Evolutionary conservation across 2,329 filamentous ascomycete species (phyloP).

Genomic region (Pseudopithomyces chartarum): DNA sequence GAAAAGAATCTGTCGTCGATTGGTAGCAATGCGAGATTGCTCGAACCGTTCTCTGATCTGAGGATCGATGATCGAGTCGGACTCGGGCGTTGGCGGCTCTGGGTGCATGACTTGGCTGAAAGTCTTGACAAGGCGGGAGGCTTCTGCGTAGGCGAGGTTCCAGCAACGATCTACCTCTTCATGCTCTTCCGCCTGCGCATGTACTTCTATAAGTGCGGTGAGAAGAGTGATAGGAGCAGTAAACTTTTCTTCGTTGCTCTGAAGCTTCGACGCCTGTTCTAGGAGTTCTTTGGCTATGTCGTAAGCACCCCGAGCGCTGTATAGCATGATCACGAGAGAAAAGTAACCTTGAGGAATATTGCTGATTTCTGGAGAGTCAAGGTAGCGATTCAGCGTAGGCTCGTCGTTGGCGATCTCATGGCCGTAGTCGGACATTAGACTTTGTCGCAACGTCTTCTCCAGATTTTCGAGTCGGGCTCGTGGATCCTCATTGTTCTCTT

Average conservation of each 20-base stretch:
- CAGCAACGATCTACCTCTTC: slow-evolving; percentile 69
- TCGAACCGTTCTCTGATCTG: slow-evolving; percentile 21
- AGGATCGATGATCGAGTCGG: slow-evolving; percentile 30
- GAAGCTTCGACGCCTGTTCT: slow-evolving; percentile 17
- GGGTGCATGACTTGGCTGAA: slow-evolving; percentile 40
- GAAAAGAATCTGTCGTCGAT: slow-evolving; percentile 56
- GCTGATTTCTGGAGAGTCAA: slow-evolving; percentile 40
- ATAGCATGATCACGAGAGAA: slow-evolving; percentile 61
- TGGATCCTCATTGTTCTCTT: slow-evolving; percentile 16
- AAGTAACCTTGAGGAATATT: slow-evolving; percentile 58
- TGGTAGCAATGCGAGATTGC: slow-evolving; percentile 29
- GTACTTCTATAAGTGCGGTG: slow-evolving; percentile 68
- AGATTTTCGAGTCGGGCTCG: slow-evolving; percentile 27
- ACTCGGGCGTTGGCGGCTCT: slow-evolving; percentile 22
- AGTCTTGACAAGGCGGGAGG: slow-evolving; percentile 48
- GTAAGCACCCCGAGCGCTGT: slow-evolving; percentile 54
- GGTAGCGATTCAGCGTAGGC: slow-evolving; percentile 26
- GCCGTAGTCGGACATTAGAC: slow-evolving; percentile 34
- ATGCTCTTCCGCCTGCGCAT: slow-evolving; percentile 63
- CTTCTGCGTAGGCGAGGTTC: slow-evolving; percentile 63
- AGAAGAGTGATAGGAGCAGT: slow-evolving; percentile 47
- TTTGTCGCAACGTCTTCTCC: slow-evolving; percentile 32
- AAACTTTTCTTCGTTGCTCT: slow-evolving; percentile 14
- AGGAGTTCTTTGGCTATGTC: slow-evolving; percentile 44
- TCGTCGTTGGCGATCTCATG: slow-evolving; percentile 32